Percentiles rank a stretch among this genome's conserved stretches.
These are phyloP conservation scores for Beauveria sp. DNA, from an alignment of 2,329 filamentous ascomycete genomes.

Conservation along the genomic window DNA sequence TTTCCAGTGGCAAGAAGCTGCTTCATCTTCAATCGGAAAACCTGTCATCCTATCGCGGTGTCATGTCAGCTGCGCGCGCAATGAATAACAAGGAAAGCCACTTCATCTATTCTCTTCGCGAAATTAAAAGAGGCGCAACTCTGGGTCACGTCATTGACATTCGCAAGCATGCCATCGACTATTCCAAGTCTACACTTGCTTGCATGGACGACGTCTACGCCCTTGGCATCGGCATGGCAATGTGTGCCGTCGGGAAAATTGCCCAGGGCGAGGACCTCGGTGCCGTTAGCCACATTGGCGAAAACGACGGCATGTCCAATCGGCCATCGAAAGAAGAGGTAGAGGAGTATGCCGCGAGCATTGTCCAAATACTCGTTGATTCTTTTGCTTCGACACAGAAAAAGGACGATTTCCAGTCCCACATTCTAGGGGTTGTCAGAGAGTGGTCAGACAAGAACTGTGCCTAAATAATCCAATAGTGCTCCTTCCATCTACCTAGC, in stretches of 20 bases:
- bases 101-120: constrained; percentile 7
- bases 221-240: neutral
- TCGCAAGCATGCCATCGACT: constrained; percentile 3
- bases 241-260: neutral
- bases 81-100: constrained; percentile 1
- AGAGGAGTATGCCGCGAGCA: constrained; percentile 8
- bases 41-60: neutral
- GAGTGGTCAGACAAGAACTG: constrained; percentile 10
- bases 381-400: constrained; percentile 1
- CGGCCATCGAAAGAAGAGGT: neutral
- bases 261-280: constrained; percentile 5
- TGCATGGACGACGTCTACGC: constrained; percentile 6
- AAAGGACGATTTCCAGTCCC: constrained; percentile 4
- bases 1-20: neutral
- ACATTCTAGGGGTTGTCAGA: constrained; percentile 5
- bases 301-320: neutral
- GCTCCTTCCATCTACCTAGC: no score
- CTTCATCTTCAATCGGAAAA: neutral
- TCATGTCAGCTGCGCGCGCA: neutral
- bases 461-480: neutral
- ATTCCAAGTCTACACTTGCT: neutral
- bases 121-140: neutral
- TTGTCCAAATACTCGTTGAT: constrained; percentile 7
- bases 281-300: neutral
- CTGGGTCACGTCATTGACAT: neutral